A percentile compares a stretch with the other conserved stretches of the same genome.
Conservation (phyloP, 108 stramenopile genomes). For the Skeletonema potamos region DNA sequence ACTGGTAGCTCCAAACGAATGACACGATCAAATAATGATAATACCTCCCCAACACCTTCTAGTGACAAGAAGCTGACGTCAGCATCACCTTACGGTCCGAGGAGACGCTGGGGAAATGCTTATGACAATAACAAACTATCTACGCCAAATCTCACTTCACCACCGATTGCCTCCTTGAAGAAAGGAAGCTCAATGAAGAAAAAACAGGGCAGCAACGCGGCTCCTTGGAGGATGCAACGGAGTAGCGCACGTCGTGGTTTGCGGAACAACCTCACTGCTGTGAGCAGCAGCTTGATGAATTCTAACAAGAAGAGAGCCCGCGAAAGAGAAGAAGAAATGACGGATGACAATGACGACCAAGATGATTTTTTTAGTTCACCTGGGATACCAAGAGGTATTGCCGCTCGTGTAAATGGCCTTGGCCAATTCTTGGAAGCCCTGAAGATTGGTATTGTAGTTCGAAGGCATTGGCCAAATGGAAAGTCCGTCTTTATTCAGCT, state of each 20-base stretch:
- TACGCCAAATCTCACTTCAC: slow-evolving; percentile 39
- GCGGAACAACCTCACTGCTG: slow-evolving; percentile 6
- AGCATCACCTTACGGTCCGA: slow-evolving; percentile 16
- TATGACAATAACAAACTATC: slow-evolving; percentile 22
- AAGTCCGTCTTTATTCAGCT: slow-evolving; percentile 72
- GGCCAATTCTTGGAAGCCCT: slow-evolving; percentile 75
- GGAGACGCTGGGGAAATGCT: slow-evolving; percentile 43
- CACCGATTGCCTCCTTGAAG: slow-evolving; percentile 38
- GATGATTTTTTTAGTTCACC: slow-evolving; percentile 35
- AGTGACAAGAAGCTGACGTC: slow-evolving; percentile 3
- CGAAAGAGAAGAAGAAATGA: slow-evolving; percentile 1
- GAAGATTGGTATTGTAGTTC: slow-evolving; percentile 78
- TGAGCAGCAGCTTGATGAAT: slow-evolving; percentile 6
- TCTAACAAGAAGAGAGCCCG: slow-evolving; percentile 18
- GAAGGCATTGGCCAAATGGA: slow-evolving; percentile 71
- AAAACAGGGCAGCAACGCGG: slow-evolving; percentile 4
- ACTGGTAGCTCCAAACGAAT: slow-evolving; percentile 12
- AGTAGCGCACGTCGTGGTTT: background rate
- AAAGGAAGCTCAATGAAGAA: slow-evolving; percentile 16
- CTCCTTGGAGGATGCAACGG: slow-evolving; percentile 14
- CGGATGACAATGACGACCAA: slow-evolving; percentile 7
- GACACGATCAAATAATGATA: background rate
- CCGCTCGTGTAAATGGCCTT: slow-evolving; percentile 77
- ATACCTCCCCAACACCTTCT: slow-evolving; percentile 1
- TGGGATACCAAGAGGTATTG: slow-evolving; percentile 46